Conservation (phyloP, 768 basidiomycete genomes). For the Lentinula aciculospora region DNA sequence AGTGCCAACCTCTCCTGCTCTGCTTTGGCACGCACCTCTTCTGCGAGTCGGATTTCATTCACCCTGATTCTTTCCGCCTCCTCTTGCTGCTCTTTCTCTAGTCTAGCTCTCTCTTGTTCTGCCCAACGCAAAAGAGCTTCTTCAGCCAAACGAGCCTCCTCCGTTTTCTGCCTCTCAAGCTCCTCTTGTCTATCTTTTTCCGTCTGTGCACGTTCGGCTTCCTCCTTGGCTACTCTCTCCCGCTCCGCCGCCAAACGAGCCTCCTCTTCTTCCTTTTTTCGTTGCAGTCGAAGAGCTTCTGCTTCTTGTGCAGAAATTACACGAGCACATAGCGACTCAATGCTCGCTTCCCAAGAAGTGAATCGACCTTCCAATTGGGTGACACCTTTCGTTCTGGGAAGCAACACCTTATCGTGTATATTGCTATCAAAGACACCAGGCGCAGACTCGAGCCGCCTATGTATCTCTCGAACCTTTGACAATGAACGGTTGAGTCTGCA, state of each 20-base stretch:
- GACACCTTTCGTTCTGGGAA: constrained; percentile 41
- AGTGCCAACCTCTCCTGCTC: constrained; percentile 11
- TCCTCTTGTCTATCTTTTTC: constrained; percentile 16
- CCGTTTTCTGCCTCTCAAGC: constrained; percentile 12
- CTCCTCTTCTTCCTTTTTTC: constrained; percentile 27
- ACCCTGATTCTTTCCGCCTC: neutral
- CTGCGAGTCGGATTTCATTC: constrained; percentile 7
- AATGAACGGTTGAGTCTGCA: constrained; percentile 39
- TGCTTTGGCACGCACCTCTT: constrained; percentile 14
- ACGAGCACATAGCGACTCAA: constrained; percentile 32
- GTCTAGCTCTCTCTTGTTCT: constrained; percentile 11
- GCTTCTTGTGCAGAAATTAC: constrained; percentile 35
- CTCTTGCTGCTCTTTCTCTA: constrained; percentile 7
- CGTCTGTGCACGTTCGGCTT: constrained; percentile 8
- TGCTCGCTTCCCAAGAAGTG: constrained; percentile 41
- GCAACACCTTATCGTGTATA: constrained; percentile 42
- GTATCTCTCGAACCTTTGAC: constrained; percentile 46
- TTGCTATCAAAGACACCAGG: constrained; percentile 36
- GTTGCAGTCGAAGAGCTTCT: constrained; percentile 36
- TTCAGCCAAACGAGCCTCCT: constrained; percentile 17
- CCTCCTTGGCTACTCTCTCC: constrained; percentile 29
- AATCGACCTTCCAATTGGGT: constrained; percentile 47
- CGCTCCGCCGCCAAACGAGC: constrained; percentile 27
- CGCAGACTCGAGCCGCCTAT: constrained; percentile 49
- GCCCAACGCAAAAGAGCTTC: constrained; percentile 11